Base-by-base conservation (phyloP, 257 asterid genomes). In the Verbascum thapsus region DNA sequence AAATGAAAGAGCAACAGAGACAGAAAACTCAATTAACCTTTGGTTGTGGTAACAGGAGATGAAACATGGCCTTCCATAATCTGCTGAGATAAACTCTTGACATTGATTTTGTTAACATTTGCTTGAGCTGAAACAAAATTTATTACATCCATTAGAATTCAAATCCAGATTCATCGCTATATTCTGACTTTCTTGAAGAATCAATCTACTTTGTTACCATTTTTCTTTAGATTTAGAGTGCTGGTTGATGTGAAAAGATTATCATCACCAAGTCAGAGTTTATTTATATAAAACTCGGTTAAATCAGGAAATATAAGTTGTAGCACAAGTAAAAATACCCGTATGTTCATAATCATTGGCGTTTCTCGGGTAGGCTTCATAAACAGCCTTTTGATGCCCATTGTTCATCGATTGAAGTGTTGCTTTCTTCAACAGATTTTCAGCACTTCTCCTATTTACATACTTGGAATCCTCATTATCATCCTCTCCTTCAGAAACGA, bases 401-500 rank as follows among this genome's bases (percentile, higher is more conserved):
- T 70, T 74, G 71, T 71, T 77, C 71, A 63, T 77, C 10, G 91
- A 82, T 20, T 87, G 95, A 65, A 67, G 91, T 61, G 96, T 81
- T 54, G 95, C 86, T 76, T 83, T 94, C 86, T 65, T 90, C 74
- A 82, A 79, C 43, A 90, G 76, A 78, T 89, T 85, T 54, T 82
- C 97, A 13, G 83, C 65, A 73, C 70, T 81, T 76, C 76, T 80
- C 80, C 76, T 90, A 64, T 61, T 72, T 30, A 66, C 12, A 58
- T 70, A 43, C 76, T 75, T 90, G 32, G 95, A 78, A 67, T 90
- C 96, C 34, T 94, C 99, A 0, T 79, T 43, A 50, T 90, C 99
- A 51, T 90, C 98, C 78, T 90, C 99, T 55, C 96, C 99, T 76
- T 90, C 99, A 64, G 99, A 94, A 69, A 85, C 80, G 58, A 78